Base-by-base conservation (phyloP, 257 asterid species). In the Gentiana dahurica region DNA sequence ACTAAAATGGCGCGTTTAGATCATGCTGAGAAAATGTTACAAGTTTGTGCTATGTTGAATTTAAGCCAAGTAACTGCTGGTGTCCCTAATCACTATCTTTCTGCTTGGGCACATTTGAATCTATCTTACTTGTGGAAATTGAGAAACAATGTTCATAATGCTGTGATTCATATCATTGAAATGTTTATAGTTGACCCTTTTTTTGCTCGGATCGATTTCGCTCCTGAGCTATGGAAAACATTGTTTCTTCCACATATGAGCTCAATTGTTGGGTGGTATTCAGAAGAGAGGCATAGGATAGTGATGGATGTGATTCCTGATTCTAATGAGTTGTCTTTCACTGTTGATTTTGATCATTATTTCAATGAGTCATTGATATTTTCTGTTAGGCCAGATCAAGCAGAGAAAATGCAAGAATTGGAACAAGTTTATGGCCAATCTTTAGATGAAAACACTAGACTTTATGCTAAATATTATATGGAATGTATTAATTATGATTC, bases 101-200 rank as follows among this genome's bases (percentile, higher is more conserved):
- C 96, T 4, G 94, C 96, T 38, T 87, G 96, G 96, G 94, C 96
- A 0, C 84, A 81, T 44, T 52, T 87, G 32, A 84, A 87, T 24
- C 85, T 87, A 12, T 68, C 96, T 1, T 87, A 78, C 59, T 47
- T 84, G 56, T 80, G 89, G 82, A 76, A 72, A 68, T 53, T 87
- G 55, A 78, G 82, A 54, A 66, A 73, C 32, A 62, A 80, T 32
- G 45, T 53, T n/a, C 75, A 69, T 32, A 75, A 56, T 66, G 64
- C 82, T 3, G 84, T 73, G 34, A 73, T 81, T 67, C 80, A 81
- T 57, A 47, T 87, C 9, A 46, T 87, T 62, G 92, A 87, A 41
- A 87, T 87, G 96, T 87, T 87, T 34, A 32, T 61, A 0, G 66
- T 87, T 2, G 96, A 87, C 69, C 91, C 96, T 34, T 81, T 81